phyloP scores from a whole-genome alignment of 139 green algal genomes.

The Klebsormidium nitens region DNA sequence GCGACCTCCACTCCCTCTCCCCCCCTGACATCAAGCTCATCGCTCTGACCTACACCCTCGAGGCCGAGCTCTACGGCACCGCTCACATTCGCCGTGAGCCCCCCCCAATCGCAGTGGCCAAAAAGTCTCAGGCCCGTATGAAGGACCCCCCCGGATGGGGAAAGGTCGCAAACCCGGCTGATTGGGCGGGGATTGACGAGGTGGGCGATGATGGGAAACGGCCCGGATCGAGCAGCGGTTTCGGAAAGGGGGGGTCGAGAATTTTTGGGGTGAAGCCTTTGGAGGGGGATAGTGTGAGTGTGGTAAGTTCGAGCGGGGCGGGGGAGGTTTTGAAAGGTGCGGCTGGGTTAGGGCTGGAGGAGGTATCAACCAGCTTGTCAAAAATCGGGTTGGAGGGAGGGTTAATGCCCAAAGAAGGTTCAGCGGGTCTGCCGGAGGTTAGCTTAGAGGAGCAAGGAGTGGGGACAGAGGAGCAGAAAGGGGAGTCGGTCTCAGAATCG shows the following conservation, averaged over 20 bases:
- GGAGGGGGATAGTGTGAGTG: background rate
- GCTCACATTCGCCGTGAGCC: conserved; percentile 48
- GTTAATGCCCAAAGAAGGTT: no score
- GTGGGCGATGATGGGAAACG: conserved; percentile 14
- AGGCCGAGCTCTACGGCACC: conserved; percentile 58
- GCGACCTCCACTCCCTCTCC: conserved; percentile 80
- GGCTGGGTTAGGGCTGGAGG: no score
- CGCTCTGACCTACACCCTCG: conserved; percentile 70
- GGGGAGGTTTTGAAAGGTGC: no score
- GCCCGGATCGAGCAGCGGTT: background rate
- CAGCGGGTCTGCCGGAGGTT: no score
- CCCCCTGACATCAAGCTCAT: conserved; percentile 72
- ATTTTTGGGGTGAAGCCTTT: conserved; percentile 17
- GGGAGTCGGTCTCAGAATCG: no score
- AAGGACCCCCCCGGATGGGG: conserved; percentile 29
- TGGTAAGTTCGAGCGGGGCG: background rate
- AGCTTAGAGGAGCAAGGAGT: no score
- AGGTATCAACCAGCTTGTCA: no score
- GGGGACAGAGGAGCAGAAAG: background rate
- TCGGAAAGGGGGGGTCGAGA: conserved; percentile 1
- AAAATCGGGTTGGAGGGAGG: no score
- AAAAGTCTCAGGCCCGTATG: background rate
- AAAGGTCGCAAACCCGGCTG: conserved; percentile 29
- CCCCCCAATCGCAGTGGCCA: background rate
- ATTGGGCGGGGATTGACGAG: conserved; percentile 29